Evolutionary conservation across 169 alveolate genomes (phyloP).

Genomic region (Cryptosporidium viatorum): DNA sequence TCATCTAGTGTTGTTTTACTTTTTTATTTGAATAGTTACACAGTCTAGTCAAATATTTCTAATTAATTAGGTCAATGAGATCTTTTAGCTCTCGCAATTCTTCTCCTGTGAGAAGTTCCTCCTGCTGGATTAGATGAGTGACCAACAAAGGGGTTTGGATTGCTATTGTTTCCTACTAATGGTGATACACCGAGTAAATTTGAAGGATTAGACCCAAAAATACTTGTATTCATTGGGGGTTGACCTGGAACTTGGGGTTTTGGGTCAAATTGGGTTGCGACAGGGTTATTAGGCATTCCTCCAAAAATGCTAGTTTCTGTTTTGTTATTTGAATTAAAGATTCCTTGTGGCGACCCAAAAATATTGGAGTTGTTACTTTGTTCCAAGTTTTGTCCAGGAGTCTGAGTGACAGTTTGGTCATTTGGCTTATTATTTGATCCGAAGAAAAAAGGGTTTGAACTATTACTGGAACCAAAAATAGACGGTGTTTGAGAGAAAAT

Average conservation of each 20-base stretch:
- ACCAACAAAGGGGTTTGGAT: slow-evolving; percentile 63
- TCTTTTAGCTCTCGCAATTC: slow-evolving; percentile 74
- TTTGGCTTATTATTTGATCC: slow-evolving; percentile 40
- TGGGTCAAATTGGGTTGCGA: slow-evolving; percentile 21
- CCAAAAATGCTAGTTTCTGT: slow-evolving; percentile 37
- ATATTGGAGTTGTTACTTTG: background rate
- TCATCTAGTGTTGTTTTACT: slow-evolving; percentile 3
- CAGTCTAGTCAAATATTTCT: background rate
- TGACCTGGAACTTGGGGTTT: background rate
- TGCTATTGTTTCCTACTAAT: background rate
- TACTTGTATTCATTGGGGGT: background rate
- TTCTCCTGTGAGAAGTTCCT: slow-evolving; percentile 55
- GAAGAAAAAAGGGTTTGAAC: slow-evolving; percentile 31
- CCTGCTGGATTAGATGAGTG: slow-evolving; percentile 46
- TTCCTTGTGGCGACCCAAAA: slow-evolving; percentile 3
- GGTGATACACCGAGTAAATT: slow-evolving; percentile 22
- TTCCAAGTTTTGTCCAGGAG: slow-evolving; percentile 1
- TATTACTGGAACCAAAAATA: background rate
- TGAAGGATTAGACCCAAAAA: slow-evolving; percentile 53
- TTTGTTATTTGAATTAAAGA: slow-evolving; percentile 14
- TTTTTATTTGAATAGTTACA: background rate
- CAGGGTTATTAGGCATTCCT: background rate
- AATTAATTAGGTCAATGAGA: slow-evolving; percentile 37
- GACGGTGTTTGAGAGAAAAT: slow-evolving; percentile 8
- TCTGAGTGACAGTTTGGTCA: slow-evolving; percentile 1